A percentile compares a stretch with the other conserved stretches of the same genome.
These are phyloP conservation scores for Sarocladium strictum DNA, from an alignment of 2,329 filamentous ascomycete species.

Conservation along the genomic window DNA sequence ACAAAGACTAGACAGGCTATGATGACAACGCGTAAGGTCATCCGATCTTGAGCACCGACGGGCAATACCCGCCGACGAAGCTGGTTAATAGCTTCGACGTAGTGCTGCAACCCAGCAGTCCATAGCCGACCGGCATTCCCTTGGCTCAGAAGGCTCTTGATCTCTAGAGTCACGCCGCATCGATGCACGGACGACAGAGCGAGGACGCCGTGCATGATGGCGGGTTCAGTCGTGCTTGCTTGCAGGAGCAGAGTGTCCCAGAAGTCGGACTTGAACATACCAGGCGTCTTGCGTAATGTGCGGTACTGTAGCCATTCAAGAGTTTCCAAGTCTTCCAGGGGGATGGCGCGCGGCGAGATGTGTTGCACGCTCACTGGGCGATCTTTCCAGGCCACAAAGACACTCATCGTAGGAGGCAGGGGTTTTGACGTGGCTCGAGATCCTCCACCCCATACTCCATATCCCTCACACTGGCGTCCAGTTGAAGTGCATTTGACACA, in stretches of 20 bases:
- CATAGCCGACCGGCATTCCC: background rate
- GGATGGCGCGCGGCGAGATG: background rate
- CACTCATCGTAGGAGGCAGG: background rate
- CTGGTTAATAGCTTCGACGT: slow-evolving; percentile 31
- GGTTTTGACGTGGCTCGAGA: background rate
- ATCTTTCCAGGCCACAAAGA: background rate
- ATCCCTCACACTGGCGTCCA: slow-evolving; percentile 21
- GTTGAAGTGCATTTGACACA: slow-evolving; percentile 22
- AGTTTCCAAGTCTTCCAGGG: background rate
- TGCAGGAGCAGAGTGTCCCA: slow-evolving; percentile 34
- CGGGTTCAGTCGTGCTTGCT: slow-evolving; percentile 29
- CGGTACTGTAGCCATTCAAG: slow-evolving; percentile 11
- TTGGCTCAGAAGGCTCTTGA: background rate
- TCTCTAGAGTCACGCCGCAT: background rate
- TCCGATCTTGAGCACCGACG: slow-evolving; percentile 19
- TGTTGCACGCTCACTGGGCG: background rate
- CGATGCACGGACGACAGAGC: slow-evolving; percentile 31
- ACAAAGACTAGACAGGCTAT: slow-evolving; percentile 35
- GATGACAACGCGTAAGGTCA: slow-evolving; percentile 28
- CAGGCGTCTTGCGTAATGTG: slow-evolving; percentile 24
- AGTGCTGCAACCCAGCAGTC: slow-evolving; percentile 23
- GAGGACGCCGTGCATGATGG: slow-evolving; percentile 34
- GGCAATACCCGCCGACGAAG: slow-evolving; percentile 19
- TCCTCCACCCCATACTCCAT: slow-evolving; percentile 23
- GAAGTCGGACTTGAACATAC: slow-evolving; percentile 27